Evolutionary conservation across 495 filamentous ascomycete species (phyloP).

Genomic region (Xanthoparmelia taractica): DNA sequence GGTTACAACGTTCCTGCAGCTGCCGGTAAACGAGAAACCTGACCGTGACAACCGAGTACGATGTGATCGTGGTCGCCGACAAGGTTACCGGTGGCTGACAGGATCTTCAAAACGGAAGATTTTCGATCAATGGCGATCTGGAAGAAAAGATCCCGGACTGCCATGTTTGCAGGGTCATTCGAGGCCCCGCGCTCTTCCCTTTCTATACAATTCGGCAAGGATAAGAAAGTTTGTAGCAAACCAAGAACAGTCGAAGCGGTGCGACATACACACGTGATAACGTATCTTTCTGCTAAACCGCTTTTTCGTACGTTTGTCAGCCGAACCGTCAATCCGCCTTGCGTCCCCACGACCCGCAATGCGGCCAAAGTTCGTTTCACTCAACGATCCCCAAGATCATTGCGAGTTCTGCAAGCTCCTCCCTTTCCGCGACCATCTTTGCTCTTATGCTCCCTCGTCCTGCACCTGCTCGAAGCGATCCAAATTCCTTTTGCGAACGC

Average conservation of each 20-base stretch:
- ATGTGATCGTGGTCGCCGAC: neutral
- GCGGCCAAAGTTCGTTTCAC: neutral
- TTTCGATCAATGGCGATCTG: neutral
- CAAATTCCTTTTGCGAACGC: neutral
- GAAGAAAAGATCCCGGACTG: neutral
- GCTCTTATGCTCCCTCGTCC: slow-evolving; percentile 2
- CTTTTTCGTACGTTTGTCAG: neutral
- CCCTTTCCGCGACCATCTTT: neutral
- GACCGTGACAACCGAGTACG: neutral
- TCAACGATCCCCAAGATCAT: neutral
- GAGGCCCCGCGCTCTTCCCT: neutral
- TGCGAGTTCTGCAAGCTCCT: slow-evolving; percentile 3
- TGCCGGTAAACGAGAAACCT: neutral
- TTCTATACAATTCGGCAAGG: neutral
- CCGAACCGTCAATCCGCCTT: neutral
- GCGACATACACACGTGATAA: neutral
- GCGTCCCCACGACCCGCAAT: neutral
- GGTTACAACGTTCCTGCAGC: neutral
- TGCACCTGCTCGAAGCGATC: slow-evolving; percentile 4
- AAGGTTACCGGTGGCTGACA: slow-evolving; percentile 1
- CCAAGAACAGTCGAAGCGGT: neutral
- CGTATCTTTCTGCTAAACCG: neutral
- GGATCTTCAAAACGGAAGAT: neutral
- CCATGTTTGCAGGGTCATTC: neutral
- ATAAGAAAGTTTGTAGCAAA: neutral